These are phyloP conservation scores for Ustulina deusta DNA, from an alignment of 2,329 filamentous ascomycete genomes.

Conservation along the genomic window DNA sequence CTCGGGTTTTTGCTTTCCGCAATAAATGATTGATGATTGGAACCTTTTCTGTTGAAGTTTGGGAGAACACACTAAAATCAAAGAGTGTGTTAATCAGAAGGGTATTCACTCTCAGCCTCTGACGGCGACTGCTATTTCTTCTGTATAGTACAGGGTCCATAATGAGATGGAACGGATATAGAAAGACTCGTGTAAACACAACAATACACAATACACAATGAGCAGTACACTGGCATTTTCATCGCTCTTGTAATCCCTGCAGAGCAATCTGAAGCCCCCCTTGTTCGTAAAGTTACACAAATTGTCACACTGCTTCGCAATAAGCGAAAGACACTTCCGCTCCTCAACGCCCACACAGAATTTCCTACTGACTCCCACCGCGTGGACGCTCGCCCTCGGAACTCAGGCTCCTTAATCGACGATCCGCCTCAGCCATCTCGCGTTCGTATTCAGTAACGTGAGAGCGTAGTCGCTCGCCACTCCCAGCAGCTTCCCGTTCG, in stretches of 20 bases:
- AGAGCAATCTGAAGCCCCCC: neutral
- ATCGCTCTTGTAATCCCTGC: neutral
- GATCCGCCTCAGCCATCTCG: slow-evolving; percentile 38
- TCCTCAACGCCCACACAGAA: neutral
- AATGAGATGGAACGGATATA: slow-evolving; percentile 9
- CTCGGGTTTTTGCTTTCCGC: neutral
- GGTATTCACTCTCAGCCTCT: neutral
- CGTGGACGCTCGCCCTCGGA: slow-evolving; percentile 17
- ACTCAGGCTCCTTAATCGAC: slow-evolving; percentile 27
- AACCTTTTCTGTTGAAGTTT: neutral
- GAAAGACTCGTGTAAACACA: neutral
- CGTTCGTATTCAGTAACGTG: slow-evolving; percentile 26
- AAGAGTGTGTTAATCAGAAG: slow-evolving; percentile 6
- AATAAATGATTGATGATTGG: neutral
- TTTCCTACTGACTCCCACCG: slow-evolving; percentile 20
- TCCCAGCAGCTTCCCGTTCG: slow-evolving; percentile 22
- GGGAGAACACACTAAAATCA: neutral
- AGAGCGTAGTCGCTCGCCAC: slow-evolving; percentile 25
- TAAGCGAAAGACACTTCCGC: neutral
- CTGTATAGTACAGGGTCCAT: slow-evolving; percentile 12
- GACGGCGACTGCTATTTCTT: neutral
- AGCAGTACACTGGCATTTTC: neutral
- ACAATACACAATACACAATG: neutral
- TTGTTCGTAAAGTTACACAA: neutral
- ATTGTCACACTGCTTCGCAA: neutral